These are phyloP conservation scores for Porodaedalea pini DNA, from an alignment of 1,284 basidiomycete species.

Conservation along the genomic window DNA sequence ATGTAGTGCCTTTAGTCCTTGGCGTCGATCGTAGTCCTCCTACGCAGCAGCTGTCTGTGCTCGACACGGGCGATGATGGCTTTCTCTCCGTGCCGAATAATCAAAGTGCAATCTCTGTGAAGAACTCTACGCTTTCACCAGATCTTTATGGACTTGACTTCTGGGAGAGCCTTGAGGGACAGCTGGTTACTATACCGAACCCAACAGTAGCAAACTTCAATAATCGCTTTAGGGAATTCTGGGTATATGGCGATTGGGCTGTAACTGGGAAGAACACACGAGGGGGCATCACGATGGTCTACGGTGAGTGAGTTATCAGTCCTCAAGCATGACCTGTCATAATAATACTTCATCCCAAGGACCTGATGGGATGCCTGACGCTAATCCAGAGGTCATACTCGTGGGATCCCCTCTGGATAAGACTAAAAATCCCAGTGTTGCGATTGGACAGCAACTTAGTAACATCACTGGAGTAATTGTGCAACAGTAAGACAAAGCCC, in stretches of 20 bases:
- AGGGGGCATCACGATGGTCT: slow-evolving; percentile 54
- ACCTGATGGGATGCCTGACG: slow-evolving; percentile 46
- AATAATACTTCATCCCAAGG: too few species aligned
- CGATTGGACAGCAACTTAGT: slow-evolving; percentile 44
- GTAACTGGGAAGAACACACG: slow-evolving; percentile 54
- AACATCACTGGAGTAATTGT: slow-evolving; percentile 57
- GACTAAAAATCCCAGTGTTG: slow-evolving; percentile 47
- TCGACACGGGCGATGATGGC: slow-evolving; percentile 52
- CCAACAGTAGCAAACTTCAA: slow-evolving; percentile 50
- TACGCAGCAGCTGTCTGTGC: slow-evolving; percentile 43
- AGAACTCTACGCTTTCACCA: slow-evolving; percentile 48
- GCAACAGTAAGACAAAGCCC: slow-evolving; percentile 38
- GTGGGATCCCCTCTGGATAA: slow-evolving; percentile 54
- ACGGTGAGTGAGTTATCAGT: too few species aligned
- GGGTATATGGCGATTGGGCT: slow-evolving; percentile 57
- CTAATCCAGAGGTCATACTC: slow-evolving; percentile 55
- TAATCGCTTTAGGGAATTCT: slow-evolving; percentile 54
- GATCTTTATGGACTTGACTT: slow-evolving; percentile 56
- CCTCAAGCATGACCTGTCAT: too few species aligned
- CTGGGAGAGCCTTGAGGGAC: slow-evolving; percentile 61
- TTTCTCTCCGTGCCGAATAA: slow-evolving; percentile 57
- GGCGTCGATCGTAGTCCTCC: slow-evolving; percentile 55
- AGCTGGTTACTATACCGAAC: slow-evolving; percentile 51
- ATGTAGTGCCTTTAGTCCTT: slow-evolving; percentile 46
- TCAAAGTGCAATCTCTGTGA: slow-evolving; percentile 41